Evolutionary conservation across 257 asterid genomes (phyloP), one percentile per base, ranked within the genome.

Genomic region (Buddleja alternifolia): DNA sequence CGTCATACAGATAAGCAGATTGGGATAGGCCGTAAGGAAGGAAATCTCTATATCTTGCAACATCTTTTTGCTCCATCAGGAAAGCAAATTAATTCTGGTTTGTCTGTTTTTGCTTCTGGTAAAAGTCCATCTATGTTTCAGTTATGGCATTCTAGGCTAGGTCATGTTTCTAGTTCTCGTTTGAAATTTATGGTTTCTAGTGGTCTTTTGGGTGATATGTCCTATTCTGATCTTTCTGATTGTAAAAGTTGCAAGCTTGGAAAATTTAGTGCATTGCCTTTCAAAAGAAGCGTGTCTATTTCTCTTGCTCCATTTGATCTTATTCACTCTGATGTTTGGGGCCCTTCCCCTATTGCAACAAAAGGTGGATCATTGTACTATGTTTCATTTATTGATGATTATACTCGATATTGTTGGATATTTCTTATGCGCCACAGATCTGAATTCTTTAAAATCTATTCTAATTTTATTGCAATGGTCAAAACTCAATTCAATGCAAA

Each of bases 271-370:
- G 20, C 34, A n/a, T 45, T 29, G 9, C 32, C 36, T 2, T 29
- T 41, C 57, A 11, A 55, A 9, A 57, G 25, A 37, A 25, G 62
- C 56, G 19, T 25, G 3, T 68, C 46, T 40, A 3, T 10, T 36
- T 39, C 51, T 3, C 0, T 4, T 60, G 54, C 63, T 2, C 72
- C 63, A 8, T 69, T 57, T 46, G 61, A 70, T 59, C 32, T 70
- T 17, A 8, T 70, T 16, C 75, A 70, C 10, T 70, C 48, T 25
- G 59, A 64, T 64, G 70, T 64, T 0, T 46, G 59, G 70, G 70
- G 56, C 0, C 70, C 59, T 3, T 64, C 70, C 2, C 70, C 60
- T 0, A 7, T 45, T 0, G 0, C 8, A 1, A 64, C 45, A 15
- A 64, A 48, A 23, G 59, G 32, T 0, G 70, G 42, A n/a, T n/a